Conservation (phyloP, 345 rosid species). For the Lumnitzera racemosa region DNA sequence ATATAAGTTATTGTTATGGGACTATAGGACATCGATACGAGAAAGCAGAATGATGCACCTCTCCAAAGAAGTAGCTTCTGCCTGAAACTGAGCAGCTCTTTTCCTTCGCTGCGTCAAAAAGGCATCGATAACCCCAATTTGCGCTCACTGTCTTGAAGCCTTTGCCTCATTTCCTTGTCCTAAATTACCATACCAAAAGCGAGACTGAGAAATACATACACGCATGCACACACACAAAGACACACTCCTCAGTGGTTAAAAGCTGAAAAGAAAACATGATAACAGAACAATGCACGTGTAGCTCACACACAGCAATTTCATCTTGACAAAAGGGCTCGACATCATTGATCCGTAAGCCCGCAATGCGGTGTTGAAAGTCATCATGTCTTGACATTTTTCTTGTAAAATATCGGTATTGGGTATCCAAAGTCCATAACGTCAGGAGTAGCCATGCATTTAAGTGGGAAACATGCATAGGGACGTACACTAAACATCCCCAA, state of each 20-base stretch:
- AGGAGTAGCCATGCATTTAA: too few relatives aligned
- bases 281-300: not conserved
- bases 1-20: not conserved
- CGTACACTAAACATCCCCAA: not conserved
- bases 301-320: constrained; percentile 73
- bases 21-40: not conserved
- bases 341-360: constrained; percentile 85
- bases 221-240: not conserved
- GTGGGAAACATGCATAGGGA: not conserved
- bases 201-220: not conserved
- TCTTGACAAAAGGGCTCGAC: constrained; percentile 95
- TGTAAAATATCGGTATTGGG: not conserved
- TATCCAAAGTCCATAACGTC: too few relatives aligned
- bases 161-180: constrained; percentile 78
- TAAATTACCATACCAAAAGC: constrained; percentile 16
- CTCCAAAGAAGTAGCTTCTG: constrained; percentile 75
- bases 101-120: constrained; percentile 53
- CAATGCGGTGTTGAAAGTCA: not conserved
- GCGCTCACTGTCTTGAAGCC: constrained; percentile 78
- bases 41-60: constrained; percentile 35
- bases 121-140: constrained; percentile 94
- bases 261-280: not conserved
- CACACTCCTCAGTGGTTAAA: not conserved
- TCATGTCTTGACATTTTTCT: not conserved
- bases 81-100: constrained; percentile 69